Base-by-base conservation (phyloP, 148 eudicot species). In the Arctostaphylos glauca region DNA sequence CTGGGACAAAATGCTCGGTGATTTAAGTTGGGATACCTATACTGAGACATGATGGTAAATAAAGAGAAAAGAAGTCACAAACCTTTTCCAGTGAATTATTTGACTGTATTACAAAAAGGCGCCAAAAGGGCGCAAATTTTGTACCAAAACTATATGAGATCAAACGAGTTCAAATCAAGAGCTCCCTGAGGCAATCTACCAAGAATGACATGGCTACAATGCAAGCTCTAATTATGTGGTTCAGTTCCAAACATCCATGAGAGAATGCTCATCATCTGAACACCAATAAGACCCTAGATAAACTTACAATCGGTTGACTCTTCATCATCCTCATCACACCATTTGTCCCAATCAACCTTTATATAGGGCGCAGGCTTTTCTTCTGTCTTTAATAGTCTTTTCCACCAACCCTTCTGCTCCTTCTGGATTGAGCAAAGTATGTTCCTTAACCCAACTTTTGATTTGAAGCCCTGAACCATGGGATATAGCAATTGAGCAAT, bases 271-370 rank as follows among this genome's bases (percentile, higher is more conserved):
- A 47, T 15, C 78, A 21, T 13, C 2, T 46, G 59, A 59, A 68
- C 9, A 62, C 50, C 58, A 80, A 81, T 47, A 23, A 46, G 3
- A 87, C 12, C 52, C 59, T 43, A 78, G 62, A 68, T 83, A 81
- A 81, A 86, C 94, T 94, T 90, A 93, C 98, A 89, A 21, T 73
- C 38, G 52, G 79, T 89, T 16, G 90, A 90, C 76, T 92, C 98
- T 85, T 92, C 95, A 73, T 93, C 97, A 74, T 93, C 97, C 86
- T 95, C 97, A 83, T 95, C 98, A 72, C 91, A 87, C 97, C 97
- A 95, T 85, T 89, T 93, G 89, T 92, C 90, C 98, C 98, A 95
- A 79, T 95, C 98, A 83, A 93, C 97, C 86, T 95, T 95, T 62
- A 95, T 85, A 84, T 87, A 92, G 13, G 94, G 93, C 21, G 98